Evolutionary conservation across 768 basidiomycete species (phyloP).

Genomic region (Tulasnella sp.): DNA sequence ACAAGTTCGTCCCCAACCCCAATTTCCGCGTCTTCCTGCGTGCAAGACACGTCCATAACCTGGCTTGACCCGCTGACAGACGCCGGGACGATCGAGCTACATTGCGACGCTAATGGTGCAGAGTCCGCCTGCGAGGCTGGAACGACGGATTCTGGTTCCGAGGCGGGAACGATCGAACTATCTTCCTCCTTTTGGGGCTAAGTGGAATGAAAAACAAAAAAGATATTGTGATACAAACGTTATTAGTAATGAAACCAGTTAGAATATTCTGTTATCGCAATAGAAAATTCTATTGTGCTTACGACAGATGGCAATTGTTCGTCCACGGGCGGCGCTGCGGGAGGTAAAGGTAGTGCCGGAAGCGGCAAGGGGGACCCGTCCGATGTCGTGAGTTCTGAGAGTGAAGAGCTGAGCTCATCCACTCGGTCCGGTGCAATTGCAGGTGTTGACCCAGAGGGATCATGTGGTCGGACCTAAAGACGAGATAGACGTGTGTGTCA

Average conservation of each 20-base stretch:
- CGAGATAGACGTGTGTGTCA: neutral
- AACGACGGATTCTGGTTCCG: slow-evolving; percentile 1
- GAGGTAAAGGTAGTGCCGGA: neutral
- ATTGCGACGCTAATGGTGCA: neutral
- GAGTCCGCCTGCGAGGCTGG: neutral
- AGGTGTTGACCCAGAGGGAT: neutral
- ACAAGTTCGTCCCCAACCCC: neutral
- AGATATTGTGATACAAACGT: neutral
- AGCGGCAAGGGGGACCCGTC: neutral
- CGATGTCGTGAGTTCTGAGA: slow-evolving; percentile 6
- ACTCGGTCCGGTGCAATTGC: neutral
- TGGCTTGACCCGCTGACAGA: slow-evolving; percentile 2
- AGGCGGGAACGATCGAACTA: neutral
- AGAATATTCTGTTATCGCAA: neutral
- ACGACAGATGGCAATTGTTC: neutral
- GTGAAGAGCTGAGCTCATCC: neutral
- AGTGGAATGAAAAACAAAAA: neutral
- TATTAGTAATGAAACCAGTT: neutral
- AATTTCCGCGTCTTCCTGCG: neutral
- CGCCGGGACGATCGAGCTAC: neutral
- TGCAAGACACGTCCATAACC: neutral
- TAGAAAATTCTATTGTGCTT: neutral
- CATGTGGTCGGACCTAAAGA: neutral
- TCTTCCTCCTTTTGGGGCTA: neutral
- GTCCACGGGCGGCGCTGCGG: neutral